These are phyloP conservation scores for Cladophialophora immunda DNA, from an alignment of 2,329 filamentous ascomycete genomes.

Conservation along the genomic window DNA sequence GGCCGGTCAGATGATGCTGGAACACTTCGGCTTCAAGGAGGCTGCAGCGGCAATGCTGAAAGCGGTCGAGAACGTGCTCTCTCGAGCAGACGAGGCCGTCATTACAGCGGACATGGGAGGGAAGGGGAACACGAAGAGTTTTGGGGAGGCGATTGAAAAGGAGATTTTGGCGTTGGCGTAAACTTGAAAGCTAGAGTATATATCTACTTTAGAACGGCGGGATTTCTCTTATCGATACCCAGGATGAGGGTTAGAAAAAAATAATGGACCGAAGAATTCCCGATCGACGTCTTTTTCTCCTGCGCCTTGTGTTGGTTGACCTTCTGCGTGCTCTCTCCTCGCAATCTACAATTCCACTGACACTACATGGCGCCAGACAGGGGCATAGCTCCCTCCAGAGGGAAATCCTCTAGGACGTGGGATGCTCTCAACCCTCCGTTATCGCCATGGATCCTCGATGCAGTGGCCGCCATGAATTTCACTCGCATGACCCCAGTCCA, in stretches of 20 bases:
- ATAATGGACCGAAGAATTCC: background rate
- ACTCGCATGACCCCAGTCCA: conserved; percentile 92
- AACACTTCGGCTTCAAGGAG: conserved; percentile 75
- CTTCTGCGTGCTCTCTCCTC: too few species aligned
- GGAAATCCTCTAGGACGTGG: conserved; percentile 65
- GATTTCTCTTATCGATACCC: conserved; percentile 7
- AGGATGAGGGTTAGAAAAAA: background rate
- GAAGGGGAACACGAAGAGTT: conserved; percentile 93
- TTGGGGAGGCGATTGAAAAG: conserved; percentile 84
- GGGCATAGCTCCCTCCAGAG: conserved; percentile 60
- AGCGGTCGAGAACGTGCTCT: conserved; percentile 92
- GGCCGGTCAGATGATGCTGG: conserved; percentile 98
- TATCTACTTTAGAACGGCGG: background rate
- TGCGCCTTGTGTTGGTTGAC: background rate
- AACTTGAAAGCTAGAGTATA: background rate
- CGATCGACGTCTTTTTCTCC: background rate
- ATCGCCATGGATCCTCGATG: conserved; percentile 86
- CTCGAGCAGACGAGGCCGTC: conserved; percentile 77
- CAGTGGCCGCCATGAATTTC: conserved; percentile 85
- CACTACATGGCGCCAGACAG: conserved; percentile 41
- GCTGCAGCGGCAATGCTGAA: conserved; percentile 89
- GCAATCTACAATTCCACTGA: background rate
- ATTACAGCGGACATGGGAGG: conserved; percentile 91
- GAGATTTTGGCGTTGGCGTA: conserved; percentile 18
- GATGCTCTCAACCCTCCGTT: conserved; percentile 74